These are phyloP conservation scores for Sistotremastrum suecicum DNA, from an alignment of 768 basidiomycete species.

Conservation along the genomic window DNA sequence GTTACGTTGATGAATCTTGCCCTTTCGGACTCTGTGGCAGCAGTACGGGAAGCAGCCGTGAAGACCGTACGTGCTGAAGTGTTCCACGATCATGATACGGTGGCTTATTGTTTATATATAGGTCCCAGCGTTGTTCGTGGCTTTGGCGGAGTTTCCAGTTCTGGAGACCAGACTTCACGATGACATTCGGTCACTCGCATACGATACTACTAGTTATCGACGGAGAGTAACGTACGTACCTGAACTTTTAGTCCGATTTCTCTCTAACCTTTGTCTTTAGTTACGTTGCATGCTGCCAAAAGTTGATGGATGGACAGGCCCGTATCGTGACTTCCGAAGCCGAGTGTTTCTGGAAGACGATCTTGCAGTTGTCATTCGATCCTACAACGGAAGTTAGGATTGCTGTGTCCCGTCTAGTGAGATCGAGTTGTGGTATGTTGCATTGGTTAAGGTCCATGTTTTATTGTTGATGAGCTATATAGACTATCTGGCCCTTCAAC, in stretches of 20 bases:
- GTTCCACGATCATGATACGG: too few relatives aligned
- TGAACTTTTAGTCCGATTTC: slow-evolving; percentile 5
- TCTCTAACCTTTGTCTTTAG: slow-evolving; percentile 24
- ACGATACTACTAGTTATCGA: slow-evolving; percentile 31
- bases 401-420: slow-evolving; percentile 63
- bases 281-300: slow-evolving; percentile 61
- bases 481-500: neutral
- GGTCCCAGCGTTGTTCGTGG: slow-evolving; percentile 33
- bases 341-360: slow-evolving; percentile 37
- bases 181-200: slow-evolving; percentile 30
- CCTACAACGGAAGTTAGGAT: slow-evolving; percentile 74
- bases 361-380: slow-evolving; percentile 48
- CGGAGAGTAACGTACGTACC: slow-evolving; percentile 56
- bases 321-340: slow-evolving; percentile 26
- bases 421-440: slow-evolving; percentile 38
- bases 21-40: slow-evolving; percentile 67
- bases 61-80: slow-evolving; percentile 34
- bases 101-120: slow-evolving; percentile 15
- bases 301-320: slow-evolving; percentile 29
- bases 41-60: slow-evolving; percentile 69
- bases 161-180: slow-evolving; percentile 23
- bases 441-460: slow-evolving; percentile 1
- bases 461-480: neutral
- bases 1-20: slow-evolving; percentile 46
- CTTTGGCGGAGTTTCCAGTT: slow-evolving; percentile 21